These are phyloP conservation scores for Candida sithepensis DNA, from an alignment of 805 yeast genomes.

Conservation along the genomic window DNA sequence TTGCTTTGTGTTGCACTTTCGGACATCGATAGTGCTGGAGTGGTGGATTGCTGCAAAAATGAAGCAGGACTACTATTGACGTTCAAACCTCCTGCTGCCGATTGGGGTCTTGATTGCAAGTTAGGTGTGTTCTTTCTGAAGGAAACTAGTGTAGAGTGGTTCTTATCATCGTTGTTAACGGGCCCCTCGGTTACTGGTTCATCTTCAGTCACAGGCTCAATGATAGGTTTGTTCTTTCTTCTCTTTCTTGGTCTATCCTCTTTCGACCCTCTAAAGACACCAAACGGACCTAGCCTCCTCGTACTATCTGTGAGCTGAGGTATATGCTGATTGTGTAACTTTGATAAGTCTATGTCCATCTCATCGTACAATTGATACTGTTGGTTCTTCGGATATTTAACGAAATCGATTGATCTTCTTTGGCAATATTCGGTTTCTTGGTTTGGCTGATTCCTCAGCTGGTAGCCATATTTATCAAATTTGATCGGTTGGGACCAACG, in stretches of 20 bases:
- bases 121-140: background rate
- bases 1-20: background rate
- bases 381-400: slow-evolving; percentile 57
- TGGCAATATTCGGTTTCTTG: slow-evolving; percentile 54
- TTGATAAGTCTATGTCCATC: slow-evolving; percentile 66
- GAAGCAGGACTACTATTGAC: slow-evolving; percentile 2
- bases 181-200: background rate
- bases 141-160: background rate
- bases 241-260: slow-evolving; percentile 14
- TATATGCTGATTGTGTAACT: slow-evolving; percentile 45
- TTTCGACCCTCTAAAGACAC: slow-evolving; percentile 59
- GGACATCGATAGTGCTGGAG: slow-evolving; percentile 1
- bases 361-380: slow-evolving; percentile 73
- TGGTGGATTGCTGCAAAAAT: background rate
- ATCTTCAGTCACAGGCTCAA: slow-evolving; percentile 5
- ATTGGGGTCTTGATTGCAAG: background rate
- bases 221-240: slow-evolving; percentile 14
- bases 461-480: slow-evolving; percentile 45
- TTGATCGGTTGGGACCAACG: slow-evolving; percentile 67
- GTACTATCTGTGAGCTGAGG: slow-evolving; percentile 34
- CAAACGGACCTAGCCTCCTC: slow-evolving; percentile 66
- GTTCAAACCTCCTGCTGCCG: background rate
- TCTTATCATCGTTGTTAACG: slow-evolving; percentile 1
- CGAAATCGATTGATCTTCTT: slow-evolving; percentile 70
- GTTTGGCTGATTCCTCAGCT: slow-evolving; percentile 28